Conservation (phyloP, 2,329 filamentous ascomycete species). For the Colletotrichum ledebouriae region DNA sequence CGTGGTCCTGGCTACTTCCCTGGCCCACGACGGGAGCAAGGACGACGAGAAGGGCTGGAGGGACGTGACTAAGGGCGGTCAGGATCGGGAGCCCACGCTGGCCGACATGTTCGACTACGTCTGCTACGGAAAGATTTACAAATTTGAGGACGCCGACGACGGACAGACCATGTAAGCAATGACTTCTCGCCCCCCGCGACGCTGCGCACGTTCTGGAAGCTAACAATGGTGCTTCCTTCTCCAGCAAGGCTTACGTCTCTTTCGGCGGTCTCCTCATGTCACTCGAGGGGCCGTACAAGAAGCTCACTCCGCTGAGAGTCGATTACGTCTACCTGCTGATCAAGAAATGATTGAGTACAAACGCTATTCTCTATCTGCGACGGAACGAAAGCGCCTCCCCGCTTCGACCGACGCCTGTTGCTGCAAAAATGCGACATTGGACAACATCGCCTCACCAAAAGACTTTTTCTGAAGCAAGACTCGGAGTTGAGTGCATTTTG, state of each 20-base stretch:
- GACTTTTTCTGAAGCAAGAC: not conserved
- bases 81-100: slow-evolving; percentile 68
- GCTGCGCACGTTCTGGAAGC: slow-evolving; percentile 2
- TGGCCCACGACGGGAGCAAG: slow-evolving; percentile 88
- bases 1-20: slow-evolving; percentile 85
- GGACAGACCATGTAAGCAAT: slow-evolving; percentile 85
- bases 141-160: slow-evolving; percentile 84
- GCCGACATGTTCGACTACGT: slow-evolving; percentile 91
- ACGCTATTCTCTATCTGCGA: slow-evolving; percentile 3
- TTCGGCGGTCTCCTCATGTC: slow-evolving; percentile 94
- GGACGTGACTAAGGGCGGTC: slow-evolving; percentile 69
- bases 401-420: no score
- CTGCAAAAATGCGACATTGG: not conserved
- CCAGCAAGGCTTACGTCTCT: slow-evolving; percentile 91
- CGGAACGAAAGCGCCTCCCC: not conserved
- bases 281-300: slow-evolving; percentile 94
- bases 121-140: slow-evolving; percentile 89
- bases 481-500: slow-evolving; percentile 5
- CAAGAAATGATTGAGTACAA: slow-evolving; percentile 77
- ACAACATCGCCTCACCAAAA: not conserved
- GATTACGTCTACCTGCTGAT: slow-evolving; percentile 94
- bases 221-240: slow-evolving; percentile 35
- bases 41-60: slow-evolving; percentile 86
- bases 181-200: not conserved
- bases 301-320: slow-evolving; percentile 90